Base-by-base conservation (phyloP, 2,329 filamentous ascomycete species). In the Claviceps spartinae region DNA sequence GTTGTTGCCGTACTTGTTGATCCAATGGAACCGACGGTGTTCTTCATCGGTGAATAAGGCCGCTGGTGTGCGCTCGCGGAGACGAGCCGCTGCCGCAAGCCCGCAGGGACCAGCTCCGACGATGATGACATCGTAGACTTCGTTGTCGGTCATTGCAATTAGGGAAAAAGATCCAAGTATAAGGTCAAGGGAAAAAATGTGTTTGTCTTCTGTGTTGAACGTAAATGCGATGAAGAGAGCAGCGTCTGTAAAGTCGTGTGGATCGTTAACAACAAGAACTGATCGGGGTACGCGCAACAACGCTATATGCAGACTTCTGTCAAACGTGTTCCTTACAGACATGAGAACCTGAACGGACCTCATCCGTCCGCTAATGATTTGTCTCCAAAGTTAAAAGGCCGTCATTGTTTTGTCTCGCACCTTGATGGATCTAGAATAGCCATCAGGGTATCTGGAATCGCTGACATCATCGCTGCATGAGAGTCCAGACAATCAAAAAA, bases 1-100 rank as follows among this genome's bases (percentile, higher is more conserved):
- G 34, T 78, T 76, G 30, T 73, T 73, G 30, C 76, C 75, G 61
- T 87, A 78, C 52, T 81, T 83, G 53, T 75, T 75, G 52, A 88
- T 82, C 83, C 85, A 89, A 64, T 86, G 81, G 63, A 86, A 91
- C n/a, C 86, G 76, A 43, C 83, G 80, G 60, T 91, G 86, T 61
- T 91, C 87, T 58, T 87, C 85, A 61, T 91, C 86, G 0, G 86
- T 90, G 67, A 91, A 91, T 50, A 89, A 79, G 1, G 86, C 85
- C 0, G 83, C 86, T 0, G 86, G 86, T 0, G 84, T 85, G 51
- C 76, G 73, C 65, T 91, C 86, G 43, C 78, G 76, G 1, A 91
- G 74, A 4, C 86, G 77, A 1, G 85, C 81, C 8, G 87, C 85
- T 5, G 85, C 78, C 5, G 84, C 85, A 3, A 91, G 79, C 4